These are phyloP conservation scores for Metschnikowia rubicola DNA, from an alignment of 805 yeast genomes.

Conservation along the genomic window DNA sequence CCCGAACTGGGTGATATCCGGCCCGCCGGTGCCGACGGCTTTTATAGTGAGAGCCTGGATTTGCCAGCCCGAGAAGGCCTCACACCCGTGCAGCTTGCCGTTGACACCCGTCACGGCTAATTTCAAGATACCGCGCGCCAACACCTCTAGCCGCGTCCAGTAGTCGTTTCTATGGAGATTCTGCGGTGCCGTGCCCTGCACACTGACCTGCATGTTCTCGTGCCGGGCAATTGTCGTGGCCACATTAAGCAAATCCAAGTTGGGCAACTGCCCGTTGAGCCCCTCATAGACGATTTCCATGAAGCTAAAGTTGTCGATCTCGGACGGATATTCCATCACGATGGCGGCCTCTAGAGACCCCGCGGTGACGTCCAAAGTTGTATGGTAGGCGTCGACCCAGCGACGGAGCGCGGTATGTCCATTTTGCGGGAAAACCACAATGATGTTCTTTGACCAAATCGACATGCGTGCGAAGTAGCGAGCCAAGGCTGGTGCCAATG, in stretches of 20 bases:
- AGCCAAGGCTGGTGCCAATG: slow-evolving; percentile 68
- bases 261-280: slow-evolving; percentile 92
- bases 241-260: slow-evolving; percentile 82
- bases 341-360: slow-evolving; percentile 92
- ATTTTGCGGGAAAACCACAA: slow-evolving; percentile 77
- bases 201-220: slow-evolving; percentile 66
- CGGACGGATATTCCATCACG: slow-evolving; percentile 72
- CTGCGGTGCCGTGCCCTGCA: slow-evolving; percentile 55
- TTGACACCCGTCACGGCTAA: slow-evolving; percentile 70
- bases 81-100: slow-evolving; percentile 62
- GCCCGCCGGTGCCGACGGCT: slow-evolving; percentile 54
- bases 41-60: slow-evolving; percentile 82
- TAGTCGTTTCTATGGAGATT: slow-evolving; percentile 48
- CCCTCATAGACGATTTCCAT: slow-evolving; percentile 82
- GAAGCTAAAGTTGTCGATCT: slow-evolving; percentile 64
- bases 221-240: slow-evolving; percentile 71
- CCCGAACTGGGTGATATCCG: slow-evolving; percentile 89
- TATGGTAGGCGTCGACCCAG: slow-evolving; percentile 95
- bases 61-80: slow-evolving; percentile 94
- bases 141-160: slow-evolving; percentile 51
- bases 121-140: slow-evolving; percentile 62
- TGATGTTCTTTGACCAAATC: slow-evolving; percentile 92
- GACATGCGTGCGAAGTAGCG: slow-evolving; percentile 82
- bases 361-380: slow-evolving; percentile 78
- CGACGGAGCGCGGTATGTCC: slow-evolving; percentile 63